phyloP scores from a whole-genome alignment of 306 rosid species.

The Albizia julibrissin region DNA sequence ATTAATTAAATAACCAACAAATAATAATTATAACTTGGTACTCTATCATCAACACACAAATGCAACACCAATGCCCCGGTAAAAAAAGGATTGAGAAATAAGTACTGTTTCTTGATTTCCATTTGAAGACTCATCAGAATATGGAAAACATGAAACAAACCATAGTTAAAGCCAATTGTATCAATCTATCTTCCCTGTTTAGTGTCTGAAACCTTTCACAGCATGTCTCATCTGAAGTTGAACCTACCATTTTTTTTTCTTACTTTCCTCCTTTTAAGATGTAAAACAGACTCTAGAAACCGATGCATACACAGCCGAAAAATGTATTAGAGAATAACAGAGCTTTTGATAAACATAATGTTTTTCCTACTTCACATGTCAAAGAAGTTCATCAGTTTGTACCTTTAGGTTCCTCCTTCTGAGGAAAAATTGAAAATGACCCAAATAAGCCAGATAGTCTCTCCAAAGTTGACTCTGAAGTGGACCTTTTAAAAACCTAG shows the following conservation, averaged over 20 bases:
- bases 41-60: not conserved
- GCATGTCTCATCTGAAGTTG: not conserved
- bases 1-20: too few species aligned
- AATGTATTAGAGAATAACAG: constrained; percentile 12
- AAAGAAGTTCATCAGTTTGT: constrained; percentile 1
- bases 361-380: constrained; percentile 6
- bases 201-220: not conserved
- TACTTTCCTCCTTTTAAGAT: not conserved
- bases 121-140: not conserved
- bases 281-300: constrained; percentile 1
- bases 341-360: constrained; percentile 12
- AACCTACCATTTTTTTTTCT: not conserved
- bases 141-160: not conserved
- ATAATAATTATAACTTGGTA: too few species aligned
- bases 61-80: not conserved
- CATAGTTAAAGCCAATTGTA: constrained; percentile 8
- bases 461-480: constrained; percentile 82
- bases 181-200: constrained; percentile 6
- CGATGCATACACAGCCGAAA: constrained; percentile 13
- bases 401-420: constrained; percentile 78
- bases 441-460: constrained; percentile 77
- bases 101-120: not conserved
- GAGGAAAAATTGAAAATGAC: constrained; percentile 76
- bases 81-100: not conserved
- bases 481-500: constrained; percentile 77